Evolutionary conservation across 345 rosid species (phyloP), one percentile per base, ranked within the genome.

Genomic region (Corchorus olitorius): DNA sequence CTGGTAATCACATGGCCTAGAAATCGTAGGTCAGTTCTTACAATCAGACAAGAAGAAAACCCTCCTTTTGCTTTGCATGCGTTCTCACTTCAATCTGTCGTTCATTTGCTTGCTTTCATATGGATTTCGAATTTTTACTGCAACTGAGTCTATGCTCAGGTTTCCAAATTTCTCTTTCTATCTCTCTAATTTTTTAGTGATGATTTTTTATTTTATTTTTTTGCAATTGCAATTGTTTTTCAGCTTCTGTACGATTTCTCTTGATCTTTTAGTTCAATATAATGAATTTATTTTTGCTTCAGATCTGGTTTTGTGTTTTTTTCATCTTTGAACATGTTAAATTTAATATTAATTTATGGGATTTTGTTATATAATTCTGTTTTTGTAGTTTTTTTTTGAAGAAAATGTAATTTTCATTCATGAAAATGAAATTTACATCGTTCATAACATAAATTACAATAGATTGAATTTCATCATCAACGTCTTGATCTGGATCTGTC

Each of bases 291-390:
- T 76, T 27, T 64, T 56, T 56, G 78, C 62, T 76, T 66, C 66
- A 66, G 78, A 66, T 76, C 65, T 76, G 48, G 49, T 53, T 65
- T 50, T 65, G 53, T 64, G 62, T n/a, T 65, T 53, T 13, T 15
- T 39, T 43, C 37, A 27, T 41, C 43, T 6, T 41, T 55, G 33
- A 0, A 45, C 41, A 16, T 41, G 53, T 12, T 8, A 20, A 65
- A 12, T 66, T 75, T 55, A 22, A 16, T 6, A 17, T 27, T 65
- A 34, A 22, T 14, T 16, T 16, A 6, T 58, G 75, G 35, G 50
- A 62, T 65, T 54, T 3, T 60, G 17, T 73, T 46, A 20, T 75
- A 53, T 20, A 54, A 62, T 75, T 63, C 50, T 6, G 43, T 43
- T 67, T 66, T 33, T 55, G 2, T 37, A 8, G 11, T 19, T 13